A percentile compares a stretch with the other conserved stretches of the same genome.
These are phyloP conservation scores for Amphichorda felina DNA, from an alignment of 2,329 filamentous ascomycete species.

Conservation along the genomic window DNA sequence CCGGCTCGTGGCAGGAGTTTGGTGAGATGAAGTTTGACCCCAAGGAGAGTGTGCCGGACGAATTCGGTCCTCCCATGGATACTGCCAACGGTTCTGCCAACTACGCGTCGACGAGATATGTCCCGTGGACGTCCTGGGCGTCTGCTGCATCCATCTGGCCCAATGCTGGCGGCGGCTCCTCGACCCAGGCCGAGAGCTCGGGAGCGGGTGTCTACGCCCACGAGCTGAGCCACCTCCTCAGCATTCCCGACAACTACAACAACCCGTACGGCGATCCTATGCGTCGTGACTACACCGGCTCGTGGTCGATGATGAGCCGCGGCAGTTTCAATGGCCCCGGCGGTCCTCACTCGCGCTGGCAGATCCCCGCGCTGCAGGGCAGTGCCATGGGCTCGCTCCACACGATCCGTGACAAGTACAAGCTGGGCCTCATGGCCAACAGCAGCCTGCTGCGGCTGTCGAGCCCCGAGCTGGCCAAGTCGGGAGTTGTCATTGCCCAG, in stretches of 20 bases:
- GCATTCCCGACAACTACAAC: conserved; percentile 43
- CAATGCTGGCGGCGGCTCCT: conserved; percentile 38
- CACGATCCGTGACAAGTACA: conserved; percentile 39
- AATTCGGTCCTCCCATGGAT: conserved; percentile 31
- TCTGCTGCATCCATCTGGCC: conserved; percentile 39
- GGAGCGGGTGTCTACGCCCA: conserved; percentile 42
- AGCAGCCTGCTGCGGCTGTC: conserved; percentile 30
- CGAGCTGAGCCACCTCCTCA: conserved; percentile 37
- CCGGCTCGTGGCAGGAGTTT: conserved; percentile 44
- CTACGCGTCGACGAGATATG: conserved; percentile 36
- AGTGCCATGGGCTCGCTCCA: conserved; percentile 37
- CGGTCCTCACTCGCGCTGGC: conserved; percentile 39
- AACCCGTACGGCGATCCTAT: conserved; percentile 34
- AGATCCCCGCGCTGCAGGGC: conserved; percentile 35
- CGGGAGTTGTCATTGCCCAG: conserved; percentile 30
- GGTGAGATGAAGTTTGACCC: conserved; percentile 38
- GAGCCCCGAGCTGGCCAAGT: conserved; percentile 24
- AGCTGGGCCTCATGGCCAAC: conserved; percentile 34
- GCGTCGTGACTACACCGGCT: conserved; percentile 35
- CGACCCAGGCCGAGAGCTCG: conserved; percentile 39
- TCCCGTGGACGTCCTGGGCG: conserved; percentile 41
- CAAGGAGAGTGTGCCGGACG: conserved; percentile 32
- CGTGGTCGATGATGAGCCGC: conserved; percentile 39
- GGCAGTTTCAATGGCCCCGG: conserved; percentile 39
- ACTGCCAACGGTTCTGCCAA: conserved; percentile 26